Conservation (phyloP, 2,329 filamentous ascomycete genomes). For the Monosporascus sp. region DNA sequence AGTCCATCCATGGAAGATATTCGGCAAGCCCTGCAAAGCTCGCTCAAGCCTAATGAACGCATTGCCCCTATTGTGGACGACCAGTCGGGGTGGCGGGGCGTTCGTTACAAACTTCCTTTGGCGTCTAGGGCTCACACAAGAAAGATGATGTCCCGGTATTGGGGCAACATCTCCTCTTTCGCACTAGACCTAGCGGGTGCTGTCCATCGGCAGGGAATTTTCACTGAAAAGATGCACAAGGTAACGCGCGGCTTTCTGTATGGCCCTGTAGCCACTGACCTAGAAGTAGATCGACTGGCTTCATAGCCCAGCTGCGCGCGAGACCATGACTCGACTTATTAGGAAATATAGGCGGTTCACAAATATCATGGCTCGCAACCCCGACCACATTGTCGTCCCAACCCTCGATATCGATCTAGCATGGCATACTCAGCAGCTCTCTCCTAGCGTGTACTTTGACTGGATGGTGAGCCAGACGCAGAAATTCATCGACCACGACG, state of each 20-base stretch:
- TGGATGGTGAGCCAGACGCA: slow-evolving; percentile 43
- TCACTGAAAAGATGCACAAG: slow-evolving; percentile 67
- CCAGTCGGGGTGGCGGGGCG: slow-evolving; percentile 12
- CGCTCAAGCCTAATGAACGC: slow-evolving; percentile 29
- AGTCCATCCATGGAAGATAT: slow-evolving; percentile 45
- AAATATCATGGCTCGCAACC: slow-evolving; percentile 46
- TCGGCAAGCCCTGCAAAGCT: slow-evolving; percentile 41
- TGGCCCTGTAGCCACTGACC: not conserved
- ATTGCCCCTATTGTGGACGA: slow-evolving; percentile 36
- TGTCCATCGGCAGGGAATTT: slow-evolving; percentile 60
- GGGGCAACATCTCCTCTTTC: slow-evolving; percentile 61
- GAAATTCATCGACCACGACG: slow-evolving; percentile 74
- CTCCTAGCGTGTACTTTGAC: slow-evolving; percentile 54
- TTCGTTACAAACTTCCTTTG: slow-evolving; percentile 15
- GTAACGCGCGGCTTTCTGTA: slow-evolving; percentile 13
- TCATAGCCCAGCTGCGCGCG: slow-evolving; percentile 58
- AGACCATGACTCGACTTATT: slow-evolving; percentile 61
- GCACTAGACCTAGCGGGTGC: slow-evolving; percentile 60
- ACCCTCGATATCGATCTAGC: slow-evolving; percentile 70
- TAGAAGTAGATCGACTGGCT: slow-evolving; percentile 62
- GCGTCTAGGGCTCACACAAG: slow-evolving; percentile 43
- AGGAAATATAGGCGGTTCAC: slow-evolving; percentile 62
- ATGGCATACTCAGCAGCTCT: slow-evolving; percentile 78
- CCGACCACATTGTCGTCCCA: slow-evolving; percentile 51
- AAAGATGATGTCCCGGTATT: slow-evolving; percentile 67